Evolutionary conservation across 2,329 filamentous ascomycete species (phyloP).

Genomic region (Fusarium sp.): DNA sequence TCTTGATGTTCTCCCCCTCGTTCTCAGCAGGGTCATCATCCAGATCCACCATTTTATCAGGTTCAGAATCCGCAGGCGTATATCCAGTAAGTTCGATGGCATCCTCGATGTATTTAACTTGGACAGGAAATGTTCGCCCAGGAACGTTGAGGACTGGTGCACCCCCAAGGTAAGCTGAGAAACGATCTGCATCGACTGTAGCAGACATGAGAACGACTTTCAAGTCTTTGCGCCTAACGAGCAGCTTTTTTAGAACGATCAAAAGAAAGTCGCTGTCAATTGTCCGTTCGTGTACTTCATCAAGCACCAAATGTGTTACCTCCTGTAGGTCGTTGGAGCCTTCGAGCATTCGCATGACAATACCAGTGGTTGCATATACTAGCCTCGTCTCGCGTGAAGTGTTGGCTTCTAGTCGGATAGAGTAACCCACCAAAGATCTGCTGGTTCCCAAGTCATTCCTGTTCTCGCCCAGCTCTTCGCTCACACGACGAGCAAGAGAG

Average conservation of each 20-base stretch:
- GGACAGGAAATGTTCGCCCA: constrained; percentile 91
- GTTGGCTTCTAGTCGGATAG: constrained; percentile 92
- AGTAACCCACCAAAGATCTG: constrained; percentile 90
- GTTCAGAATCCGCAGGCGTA: constrained; percentile 57
- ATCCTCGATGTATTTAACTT: constrained; percentile 90
- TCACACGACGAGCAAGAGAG: constrained; percentile 90
- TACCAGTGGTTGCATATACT: constrained; percentile 89
- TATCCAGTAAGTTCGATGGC: constrained; percentile 90
- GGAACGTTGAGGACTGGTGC: constrained; percentile 92
- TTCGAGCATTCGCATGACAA: constrained; percentile 98
- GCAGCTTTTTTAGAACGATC: constrained; percentile 87
- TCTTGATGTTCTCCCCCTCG: constrained; percentile 64
- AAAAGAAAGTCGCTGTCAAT: constrained; percentile 98
- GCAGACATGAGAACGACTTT: constrained; percentile 98
- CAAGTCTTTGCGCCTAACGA: constrained; percentile 80
- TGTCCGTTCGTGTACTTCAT: constrained; percentile 95
- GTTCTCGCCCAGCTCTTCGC: constrained; percentile 91
- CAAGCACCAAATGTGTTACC: constrained; percentile 93
- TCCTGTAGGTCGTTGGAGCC: constrained; percentile 86
- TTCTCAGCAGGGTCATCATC: constrained; percentile 70
- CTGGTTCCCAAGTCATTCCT: constrained; percentile 84
- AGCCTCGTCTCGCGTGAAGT: constrained; percentile 83
- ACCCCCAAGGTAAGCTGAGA: constrained; percentile 87
- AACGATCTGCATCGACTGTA: constrained; percentile 91
- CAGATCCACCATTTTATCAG: constrained; percentile 69